A percentile compares a stretch with the other conserved stretches of the same genome.
Conservation (phyloP, 2,329 filamentous ascomycete genomes). For the Claviceps digitariae region DNA sequence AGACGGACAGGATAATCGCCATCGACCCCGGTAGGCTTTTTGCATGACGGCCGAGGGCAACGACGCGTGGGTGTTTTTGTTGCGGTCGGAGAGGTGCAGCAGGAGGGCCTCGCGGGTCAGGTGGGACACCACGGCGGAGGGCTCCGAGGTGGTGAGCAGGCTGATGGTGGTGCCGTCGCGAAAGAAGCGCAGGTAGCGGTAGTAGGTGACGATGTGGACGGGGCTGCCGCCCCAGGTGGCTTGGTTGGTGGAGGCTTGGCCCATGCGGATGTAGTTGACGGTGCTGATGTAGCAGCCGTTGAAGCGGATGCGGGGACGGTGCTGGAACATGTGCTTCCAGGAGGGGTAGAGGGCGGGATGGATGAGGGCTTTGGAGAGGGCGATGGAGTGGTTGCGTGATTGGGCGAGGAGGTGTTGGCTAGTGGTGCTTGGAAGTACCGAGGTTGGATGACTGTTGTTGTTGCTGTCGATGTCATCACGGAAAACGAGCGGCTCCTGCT, state of each 20-base stretch:
- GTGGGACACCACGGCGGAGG: constrained; percentile 74
- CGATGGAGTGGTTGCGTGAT: constrained; percentile 19
- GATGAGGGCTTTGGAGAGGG: constrained; percentile 28
- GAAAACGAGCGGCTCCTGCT: too few relatives aligned
- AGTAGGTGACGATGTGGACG: constrained; percentile 94
- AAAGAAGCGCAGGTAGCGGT: constrained; percentile 91
- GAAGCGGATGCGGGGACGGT: constrained; percentile 77
- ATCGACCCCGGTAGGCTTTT: constrained; percentile 46
- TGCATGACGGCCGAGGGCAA: constrained; percentile 46
- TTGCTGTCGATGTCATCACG: too few relatives aligned
- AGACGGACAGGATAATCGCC: constrained; percentile 32
- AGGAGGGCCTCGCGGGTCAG: constrained; percentile 57
- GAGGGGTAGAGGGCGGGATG: constrained; percentile 29
- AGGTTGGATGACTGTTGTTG: too few relatives aligned
- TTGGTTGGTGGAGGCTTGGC: constrained; percentile 56
- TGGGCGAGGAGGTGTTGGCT: constrained; percentile 7
- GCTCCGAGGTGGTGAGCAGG: constrained; percentile 68
- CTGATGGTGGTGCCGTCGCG: constrained; percentile 75
- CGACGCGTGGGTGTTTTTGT: constrained; percentile 14
- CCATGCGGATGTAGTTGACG: constrained; percentile 83
- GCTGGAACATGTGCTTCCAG: constrained; percentile 62
- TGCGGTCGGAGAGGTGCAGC: constrained; percentile 20
- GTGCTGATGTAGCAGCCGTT: constrained; percentile 95
- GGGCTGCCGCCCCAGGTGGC: constrained; percentile 61
- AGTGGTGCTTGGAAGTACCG: neutral